These are phyloP conservation scores for Fusarium sp. DNA, from an alignment of 2,329 filamentous ascomycete genomes.

Conservation along the genomic window DNA sequence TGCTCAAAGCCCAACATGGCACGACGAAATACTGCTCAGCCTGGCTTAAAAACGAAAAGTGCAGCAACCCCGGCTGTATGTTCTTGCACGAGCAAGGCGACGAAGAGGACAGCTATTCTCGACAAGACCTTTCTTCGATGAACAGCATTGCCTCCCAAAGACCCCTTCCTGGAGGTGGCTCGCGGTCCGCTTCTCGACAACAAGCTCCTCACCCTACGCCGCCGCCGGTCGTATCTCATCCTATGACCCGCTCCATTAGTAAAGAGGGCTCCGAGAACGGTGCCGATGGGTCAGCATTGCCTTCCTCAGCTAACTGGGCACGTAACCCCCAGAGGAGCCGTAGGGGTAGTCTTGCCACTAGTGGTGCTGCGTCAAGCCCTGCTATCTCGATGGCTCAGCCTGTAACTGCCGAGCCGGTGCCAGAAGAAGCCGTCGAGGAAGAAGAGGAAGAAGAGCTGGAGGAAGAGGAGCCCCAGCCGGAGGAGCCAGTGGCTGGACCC, in stretches of 20 bases:
- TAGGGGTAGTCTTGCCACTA: conserved; percentile 82
- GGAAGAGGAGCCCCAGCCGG: conserved; percentile 35
- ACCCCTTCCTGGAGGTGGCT: conserved; percentile 65
- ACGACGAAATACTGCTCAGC: conserved; percentile 99
- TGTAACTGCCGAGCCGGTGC: conserved; percentile 61
- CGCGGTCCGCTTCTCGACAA: conserved; percentile 65
- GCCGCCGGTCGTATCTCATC: conserved; percentile 60
- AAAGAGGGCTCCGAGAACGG: conserved; percentile 78
- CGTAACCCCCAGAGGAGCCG: conserved; percentile 74
- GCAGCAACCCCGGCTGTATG: conserved; percentile 96
- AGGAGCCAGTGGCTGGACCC: conserved; percentile 46
- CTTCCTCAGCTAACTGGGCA: conserved; percentile 95
- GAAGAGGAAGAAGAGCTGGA: conserved; percentile 37
- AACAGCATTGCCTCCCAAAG: conserved; percentile 88
- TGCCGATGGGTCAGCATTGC: conserved; percentile 88
- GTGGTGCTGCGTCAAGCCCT: conserved; percentile 83
- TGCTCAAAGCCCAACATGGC: conserved; percentile 81
- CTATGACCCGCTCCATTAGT: conserved; percentile 81
- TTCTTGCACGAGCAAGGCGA: conserved; percentile 99
- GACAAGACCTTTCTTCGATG: conserved; percentile 93
- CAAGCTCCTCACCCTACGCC: conserved; percentile 54
- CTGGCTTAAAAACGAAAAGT: conserved; percentile 92
- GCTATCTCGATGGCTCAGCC: conserved; percentile 72
- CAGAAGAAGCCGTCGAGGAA: conserved; percentile 55
- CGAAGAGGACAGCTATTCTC: conserved; percentile 94